These are phyloP conservation scores for Echria macrotheca DNA, from an alignment of 495 filamentous ascomycete genomes.

Conservation along the genomic window DNA sequence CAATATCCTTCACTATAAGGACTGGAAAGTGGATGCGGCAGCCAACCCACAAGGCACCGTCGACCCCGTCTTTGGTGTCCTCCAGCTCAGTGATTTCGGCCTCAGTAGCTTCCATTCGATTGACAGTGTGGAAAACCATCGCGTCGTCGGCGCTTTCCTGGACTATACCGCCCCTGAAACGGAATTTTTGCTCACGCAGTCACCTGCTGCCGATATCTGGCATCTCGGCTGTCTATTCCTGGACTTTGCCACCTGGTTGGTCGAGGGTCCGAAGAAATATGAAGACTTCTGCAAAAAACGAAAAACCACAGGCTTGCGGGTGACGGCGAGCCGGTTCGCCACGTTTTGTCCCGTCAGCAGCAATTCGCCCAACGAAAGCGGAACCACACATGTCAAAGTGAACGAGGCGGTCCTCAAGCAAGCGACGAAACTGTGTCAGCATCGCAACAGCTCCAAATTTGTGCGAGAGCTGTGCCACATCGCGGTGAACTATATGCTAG, in stretches of 20 bases:
- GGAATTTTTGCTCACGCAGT: not conserved
- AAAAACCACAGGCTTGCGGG: not conserved
- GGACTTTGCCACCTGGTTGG: not conserved
- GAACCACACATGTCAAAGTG: not conserved
- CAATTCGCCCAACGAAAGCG: not conserved
- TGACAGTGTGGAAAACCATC: not conserved
- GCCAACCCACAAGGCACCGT: not conserved
- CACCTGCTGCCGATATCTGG: not conserved
- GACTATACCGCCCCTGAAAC: constrained; percentile 4
- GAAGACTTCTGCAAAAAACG: not conserved
- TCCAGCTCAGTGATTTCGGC: not conserved
- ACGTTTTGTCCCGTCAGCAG: not conserved
- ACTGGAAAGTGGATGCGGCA: not conserved
- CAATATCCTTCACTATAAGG: not conserved
- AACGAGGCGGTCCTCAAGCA: not conserved
- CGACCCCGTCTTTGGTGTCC: not conserved
- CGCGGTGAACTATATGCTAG: constrained; percentile 7
- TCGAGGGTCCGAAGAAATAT: not conserved
- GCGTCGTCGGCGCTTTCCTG: not conserved
- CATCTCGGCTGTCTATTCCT: constrained; percentile 1
- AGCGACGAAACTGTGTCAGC: not conserved
- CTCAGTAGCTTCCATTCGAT: not conserved
- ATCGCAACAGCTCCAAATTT: not conserved
- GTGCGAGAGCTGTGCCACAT: constrained; percentile 3
- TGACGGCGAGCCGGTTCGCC: not conserved